These are phyloP conservation scores for Oropetium thomaeum DNA, from an alignment of 176 grass and related monocot genomes.

Conservation along the genomic window DNA sequence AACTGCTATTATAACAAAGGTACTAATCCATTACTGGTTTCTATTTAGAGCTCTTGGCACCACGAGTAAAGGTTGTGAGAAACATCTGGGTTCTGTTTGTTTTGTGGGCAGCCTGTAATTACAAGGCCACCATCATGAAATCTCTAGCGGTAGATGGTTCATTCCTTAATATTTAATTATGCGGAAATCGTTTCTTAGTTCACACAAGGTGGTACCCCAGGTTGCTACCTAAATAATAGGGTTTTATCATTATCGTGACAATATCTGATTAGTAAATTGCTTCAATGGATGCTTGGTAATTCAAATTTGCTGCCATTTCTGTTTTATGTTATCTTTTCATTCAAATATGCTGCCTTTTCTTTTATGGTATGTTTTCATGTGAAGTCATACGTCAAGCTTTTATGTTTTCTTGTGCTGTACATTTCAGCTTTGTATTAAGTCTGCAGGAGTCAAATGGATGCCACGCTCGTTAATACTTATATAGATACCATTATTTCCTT, in stretches of 20 bases:
- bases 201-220: not conserved
- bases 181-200: not conserved
- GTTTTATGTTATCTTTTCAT: not conserved
- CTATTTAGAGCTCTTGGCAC: not conserved
- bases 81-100: not conserved
- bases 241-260: not conserved
- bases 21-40: not conserved
- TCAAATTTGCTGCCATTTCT: not conserved
- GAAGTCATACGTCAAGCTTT: not conserved
- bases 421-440: not conserved
- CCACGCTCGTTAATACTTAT: not conserved
- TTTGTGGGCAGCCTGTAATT: not conserved
- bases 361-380: not conserved
- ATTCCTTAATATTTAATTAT: not conserved
- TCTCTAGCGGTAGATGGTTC: not conserved
- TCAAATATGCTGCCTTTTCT: not conserved
- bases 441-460: not conserved
- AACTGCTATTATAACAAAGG: slow-evolving; percentile 22
- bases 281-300: not conserved
- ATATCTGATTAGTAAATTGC: not conserved
- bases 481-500: not conserved
- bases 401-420: not conserved
- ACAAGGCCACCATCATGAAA: not conserved
- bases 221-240: not conserved
- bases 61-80: not conserved